Evolutionary conservation across 306 rosid genomes (phyloP), one percentile per base, ranked within the genome.

Genomic region (Trifolium fragiferum): DNA sequence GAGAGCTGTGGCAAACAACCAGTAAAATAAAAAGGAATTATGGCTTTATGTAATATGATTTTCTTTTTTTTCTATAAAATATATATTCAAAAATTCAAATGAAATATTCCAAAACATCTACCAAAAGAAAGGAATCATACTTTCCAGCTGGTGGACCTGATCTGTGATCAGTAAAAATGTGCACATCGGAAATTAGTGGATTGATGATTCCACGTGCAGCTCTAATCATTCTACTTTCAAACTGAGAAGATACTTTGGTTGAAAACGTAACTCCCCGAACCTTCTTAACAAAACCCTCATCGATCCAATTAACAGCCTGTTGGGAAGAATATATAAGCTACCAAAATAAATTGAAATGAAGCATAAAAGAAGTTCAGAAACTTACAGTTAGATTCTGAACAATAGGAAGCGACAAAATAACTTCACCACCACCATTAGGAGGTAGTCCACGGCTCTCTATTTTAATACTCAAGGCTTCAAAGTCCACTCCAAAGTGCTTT

Each of bases 381-480:
- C 94, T 73, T 54, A 93, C 96, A 0, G 49, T 82, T 57, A 94
- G 84, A 80, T 73, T 88, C 72, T 87, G 92, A 60, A 94, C 93
- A 63, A 46, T 43, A 27, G 99, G 95, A 73, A 94, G 35, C 0
- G 90, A 72, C 81, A 94, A 80, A 70, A 76, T 8, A 78, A 94
- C 90, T 86, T 94, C 95, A 12, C 97, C 99, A 16, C 99, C 99
- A 49, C 99, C 97, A 68, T 60, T 83, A 15, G 97, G 96, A 78
- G 99, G 89, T 46, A 80, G 78, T 72, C 97, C 99, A 15, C 97
- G 96, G 23, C 91, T 84, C 84, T 81, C 95, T 77, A 94, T 78
- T 81, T 84, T 92, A 46, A 94, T 82, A 21, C 83, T 75, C 57
- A 92, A 58, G 10, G 86, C 89, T 57, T 88, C 89, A 16, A 86